Conservation (phyloP, 1,139 yeast genomes). For the Yamadazyma atlantica region DNA sequence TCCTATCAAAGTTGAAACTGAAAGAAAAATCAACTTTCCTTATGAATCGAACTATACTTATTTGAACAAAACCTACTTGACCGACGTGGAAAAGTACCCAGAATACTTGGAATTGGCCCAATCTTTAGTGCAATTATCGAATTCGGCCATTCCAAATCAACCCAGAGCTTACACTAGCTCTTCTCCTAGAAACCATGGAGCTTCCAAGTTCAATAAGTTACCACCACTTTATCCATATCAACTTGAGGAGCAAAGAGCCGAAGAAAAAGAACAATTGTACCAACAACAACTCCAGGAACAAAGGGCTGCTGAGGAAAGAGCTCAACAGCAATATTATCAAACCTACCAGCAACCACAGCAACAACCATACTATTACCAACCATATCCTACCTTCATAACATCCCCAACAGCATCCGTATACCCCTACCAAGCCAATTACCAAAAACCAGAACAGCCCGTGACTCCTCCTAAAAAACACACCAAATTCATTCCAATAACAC, state of each 20-base stretch:
- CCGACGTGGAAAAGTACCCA: constrained; percentile 47
- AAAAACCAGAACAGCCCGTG: constrained; percentile 14
- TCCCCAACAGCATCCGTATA: constrained; percentile 15
- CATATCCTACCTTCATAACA: constrained; percentile 14
- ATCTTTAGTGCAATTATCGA: constrained; percentile 40
- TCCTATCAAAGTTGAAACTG: constrained; percentile 29
- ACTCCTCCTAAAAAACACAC: constrained; percentile 21
- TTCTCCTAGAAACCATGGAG: background rate
- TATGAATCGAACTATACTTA: constrained; percentile 57
- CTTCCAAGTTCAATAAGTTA: constrained; percentile 5
- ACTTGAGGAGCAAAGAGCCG: constrained; percentile 10
- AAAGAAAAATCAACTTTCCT: constrained; percentile 50
- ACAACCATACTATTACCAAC: constrained; percentile 12
- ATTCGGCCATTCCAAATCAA: constrained; percentile 5
- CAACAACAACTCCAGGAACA: constrained; percentile 9
- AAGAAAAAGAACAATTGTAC: constrained; percentile 4
- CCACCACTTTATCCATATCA: constrained; percentile 19
- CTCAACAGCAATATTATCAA: constrained; percentile 12
- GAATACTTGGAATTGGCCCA: constrained; percentile 50
- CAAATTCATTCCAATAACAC: constrained; percentile 45
- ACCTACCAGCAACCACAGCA: constrained; percentile 12
- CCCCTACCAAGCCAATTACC: constrained; percentile 13
- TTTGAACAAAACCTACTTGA: constrained; percentile 44
- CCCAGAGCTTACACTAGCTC: constrained; percentile 1
- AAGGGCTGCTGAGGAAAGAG: constrained; percentile 4